phyloP scores from a whole-genome alignment of 2,329 filamentous ascomycete species.

The Ceratocystiopsis sp. region DNA sequence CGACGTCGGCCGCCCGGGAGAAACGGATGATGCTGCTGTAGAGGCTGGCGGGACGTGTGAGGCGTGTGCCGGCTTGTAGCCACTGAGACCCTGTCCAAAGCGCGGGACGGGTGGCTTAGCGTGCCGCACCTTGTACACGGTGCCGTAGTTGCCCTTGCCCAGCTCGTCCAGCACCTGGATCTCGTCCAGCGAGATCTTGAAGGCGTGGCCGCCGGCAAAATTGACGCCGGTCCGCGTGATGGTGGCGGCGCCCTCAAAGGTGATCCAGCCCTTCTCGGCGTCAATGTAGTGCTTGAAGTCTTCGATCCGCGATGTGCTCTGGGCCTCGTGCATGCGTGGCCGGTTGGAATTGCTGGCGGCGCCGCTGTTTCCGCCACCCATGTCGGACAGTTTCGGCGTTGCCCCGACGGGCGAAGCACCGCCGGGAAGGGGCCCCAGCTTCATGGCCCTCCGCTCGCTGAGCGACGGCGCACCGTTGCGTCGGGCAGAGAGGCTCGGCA shows the following conservation, averaged over 20 bases:
- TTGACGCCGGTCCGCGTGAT: constrained; percentile 83
- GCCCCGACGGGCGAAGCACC: constrained; percentile 14
- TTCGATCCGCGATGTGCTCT: constrained; percentile 32
- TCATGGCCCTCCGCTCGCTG: constrained; percentile 50
- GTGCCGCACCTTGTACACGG: constrained; percentile 91
- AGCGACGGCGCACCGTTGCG: constrained; percentile 26
- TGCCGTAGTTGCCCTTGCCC: constrained; percentile 96
- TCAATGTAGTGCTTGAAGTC: constrained; percentile 70
- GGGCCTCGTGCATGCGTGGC: constrained; percentile 11
- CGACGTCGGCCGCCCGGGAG: constrained; percentile 15
- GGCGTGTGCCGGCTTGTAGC: constrained; percentile 20
- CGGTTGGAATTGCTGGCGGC: constrained; percentile 15
- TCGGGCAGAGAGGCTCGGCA: constrained; percentile 19
- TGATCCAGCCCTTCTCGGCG: constrained; percentile 76
- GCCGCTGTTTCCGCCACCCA: constrained; percentile 12
- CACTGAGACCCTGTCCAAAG: constrained; percentile 40
- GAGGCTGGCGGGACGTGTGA: not conserved
- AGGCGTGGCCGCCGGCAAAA: constrained; percentile 76
- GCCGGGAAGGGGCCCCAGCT: constrained; percentile 27
- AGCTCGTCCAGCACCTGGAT: constrained; percentile 85
- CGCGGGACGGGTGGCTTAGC: constrained; percentile 44
- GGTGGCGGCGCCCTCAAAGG: constrained; percentile 81
- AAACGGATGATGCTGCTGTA: constrained; percentile 3
- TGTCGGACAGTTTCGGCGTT: constrained; percentile 28
- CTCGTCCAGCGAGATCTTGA: constrained; percentile 89